Conservation (phyloP, 257 asterid species). For the Galeopsis tetrahit region DNA sequence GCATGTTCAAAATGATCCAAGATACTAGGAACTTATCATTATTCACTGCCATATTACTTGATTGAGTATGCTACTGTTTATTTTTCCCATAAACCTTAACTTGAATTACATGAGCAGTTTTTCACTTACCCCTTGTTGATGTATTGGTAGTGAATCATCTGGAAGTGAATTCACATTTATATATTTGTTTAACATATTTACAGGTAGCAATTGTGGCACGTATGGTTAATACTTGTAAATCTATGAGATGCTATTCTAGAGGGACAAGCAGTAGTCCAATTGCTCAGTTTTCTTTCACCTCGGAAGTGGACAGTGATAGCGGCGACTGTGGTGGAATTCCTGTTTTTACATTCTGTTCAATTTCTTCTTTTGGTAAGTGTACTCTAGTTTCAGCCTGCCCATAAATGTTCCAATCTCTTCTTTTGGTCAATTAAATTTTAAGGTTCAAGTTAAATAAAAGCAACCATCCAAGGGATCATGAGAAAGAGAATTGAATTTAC, state of each 20-base stretch:
- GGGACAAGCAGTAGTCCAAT: constrained; percentile 58
- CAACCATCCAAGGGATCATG: neutral
- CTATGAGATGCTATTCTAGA: constrained; percentile 71
- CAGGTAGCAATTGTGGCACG: constrained; percentile 61
- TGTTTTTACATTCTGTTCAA: constrained; percentile 65
- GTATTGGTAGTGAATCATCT: neutral
- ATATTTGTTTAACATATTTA: constrained; percentile 19
- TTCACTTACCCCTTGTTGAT: constrained; percentile 16
- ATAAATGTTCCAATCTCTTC: neutral
- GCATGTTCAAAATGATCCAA: constrained; percentile 16
- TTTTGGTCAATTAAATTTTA: neutral
- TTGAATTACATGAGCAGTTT: constrained; percentile 19
- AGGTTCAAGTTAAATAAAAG: neutral
- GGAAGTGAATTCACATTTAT: constrained; percentile 21
- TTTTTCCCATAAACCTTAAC: constrained; percentile 1
- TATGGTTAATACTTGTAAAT: constrained; percentile 59
- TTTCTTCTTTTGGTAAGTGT: constrained; percentile 66
- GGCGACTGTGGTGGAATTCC: constrained; percentile 80
- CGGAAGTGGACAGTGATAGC: constrained; percentile 50
- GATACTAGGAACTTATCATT: constrained; percentile 4
- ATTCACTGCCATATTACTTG: constrained; percentile 7
- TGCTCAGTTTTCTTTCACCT: constrained; percentile 62
- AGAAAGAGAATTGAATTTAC: neutral
- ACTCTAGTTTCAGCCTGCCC: constrained; percentile 13
- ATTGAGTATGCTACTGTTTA: neutral